Base-by-base conservation (phyloP, 768 basidiomycete species). In the Clathrus columnatus region DNA sequence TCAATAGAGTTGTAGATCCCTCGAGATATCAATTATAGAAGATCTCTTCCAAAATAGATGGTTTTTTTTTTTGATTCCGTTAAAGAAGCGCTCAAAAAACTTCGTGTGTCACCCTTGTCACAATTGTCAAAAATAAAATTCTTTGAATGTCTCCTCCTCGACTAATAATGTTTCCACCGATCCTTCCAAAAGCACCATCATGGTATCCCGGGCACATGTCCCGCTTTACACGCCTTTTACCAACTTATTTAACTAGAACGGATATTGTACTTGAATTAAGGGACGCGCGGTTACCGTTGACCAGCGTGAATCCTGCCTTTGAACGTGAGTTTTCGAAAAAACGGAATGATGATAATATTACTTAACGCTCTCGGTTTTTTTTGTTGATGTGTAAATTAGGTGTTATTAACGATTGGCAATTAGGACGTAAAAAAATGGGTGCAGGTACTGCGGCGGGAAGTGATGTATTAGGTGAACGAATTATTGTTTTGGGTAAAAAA, bases 191-290 rank as follows among this genome's bases (percentile, higher is more conserved):
- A 46, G 84, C 90, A 27, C 85, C 86, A 50, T 93, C 92, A 76
- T 96, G 92, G 92, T 95, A 85, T 72, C 91, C 91, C 23, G 93
- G 93, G 29, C 93, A 97, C 70, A 97, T 96, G 93, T 85, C 82
- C 70, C 81, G 83, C 63, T 95, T 95, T 67, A 79, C 84, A 43
- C 78, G 83, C 58, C 79, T 80, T 66, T 73, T 96, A 43, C 89
- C 91, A 18, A 71, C 77, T 18, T 73, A 92, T 57, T 78, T 97
- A 42, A 80, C 83, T 28, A 83, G 83, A 58, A 91, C 90, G 29
- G 87, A 93, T 64, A 83, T 98, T 54, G 89, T 98, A 50, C 84
- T 99, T 59, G 95, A 99, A 73, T 83, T 94, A 26, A 79, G 95
- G 64, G 95, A 99, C 71, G 83, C 93, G 11, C 82, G 95, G 27